Base-by-base conservation (phyloP, 1,284 basidiomycete species). In the Leccinum subrobustum region DNA sequence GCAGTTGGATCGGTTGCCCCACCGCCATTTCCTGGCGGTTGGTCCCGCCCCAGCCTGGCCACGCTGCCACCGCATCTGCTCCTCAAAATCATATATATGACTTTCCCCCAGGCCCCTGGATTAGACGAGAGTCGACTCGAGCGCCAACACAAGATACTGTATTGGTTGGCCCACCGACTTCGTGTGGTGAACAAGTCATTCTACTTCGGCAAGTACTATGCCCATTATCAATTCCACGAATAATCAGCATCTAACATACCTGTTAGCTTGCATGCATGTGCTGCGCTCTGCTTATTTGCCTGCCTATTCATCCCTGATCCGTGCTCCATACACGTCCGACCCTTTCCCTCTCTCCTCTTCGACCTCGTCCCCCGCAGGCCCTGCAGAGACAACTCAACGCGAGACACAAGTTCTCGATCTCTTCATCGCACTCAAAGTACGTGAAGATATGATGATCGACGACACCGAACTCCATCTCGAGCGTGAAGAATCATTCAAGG, bases 371-470 rank as follows among this genome's bases (percentile, higher is more conserved):
- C 60, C 59, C n/a, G n/a, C 60, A 65, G 77, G 37, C 65, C 71
- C 42, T 58, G 54, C 63, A 9, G 65, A 62, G 31, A 54, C 60
- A 42, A 64, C 81, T 44, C 87, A 89, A 67, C 83, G 89, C 60
- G 91, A 92, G 69, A 91, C 89, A 0, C 68, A 74, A 52, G 80
- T 88, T n/a, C 81, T 92, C 29, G 91, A 92, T 76, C 79, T 81
- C 63, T 92, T 89, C 78, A 86, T 92, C 59, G 83, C 84, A 6
- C 82, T 92, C 66, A 90, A 89, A 73, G 87, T 90, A 58, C 85
- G 82, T 35, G 87, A 92, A 68, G 90, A 92, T 71, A 81, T 90
- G 44, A 86, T 85, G 78, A 75, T 79, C 54, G 89, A 92, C 71
- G 87, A 89, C 54, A 81, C 82, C 1, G 84, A 86, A 70, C 79